Percentiles rank a stretch among this genome's conserved stretches.
phyloP scores from a whole-genome alignment of 441 rosid species.

The Metrosideros polymorpha region DNA sequence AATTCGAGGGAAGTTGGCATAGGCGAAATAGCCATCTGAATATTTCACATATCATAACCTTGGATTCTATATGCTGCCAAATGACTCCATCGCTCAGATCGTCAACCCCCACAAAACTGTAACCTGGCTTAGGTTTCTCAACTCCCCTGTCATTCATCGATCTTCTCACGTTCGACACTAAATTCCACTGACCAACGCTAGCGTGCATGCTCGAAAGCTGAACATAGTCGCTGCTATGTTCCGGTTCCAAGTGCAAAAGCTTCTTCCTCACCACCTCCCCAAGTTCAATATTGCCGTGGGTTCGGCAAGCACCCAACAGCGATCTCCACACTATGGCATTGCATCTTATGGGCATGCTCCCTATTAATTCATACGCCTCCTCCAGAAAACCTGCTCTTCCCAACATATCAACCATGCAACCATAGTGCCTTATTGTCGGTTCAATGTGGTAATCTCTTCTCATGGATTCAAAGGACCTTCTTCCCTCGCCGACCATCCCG shows the following conservation, averaged over 20 bases:
- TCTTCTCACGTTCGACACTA: slow-evolving; percentile 9
- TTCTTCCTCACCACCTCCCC: slow-evolving; percentile 14
- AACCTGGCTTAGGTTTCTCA: slow-evolving; percentile 24
- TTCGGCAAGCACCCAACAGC: slow-evolving; percentile 12
- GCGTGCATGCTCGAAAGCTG: slow-evolving; percentile 20
- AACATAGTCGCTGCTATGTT: slow-evolving; percentile 19
- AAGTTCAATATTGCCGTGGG: slow-evolving; percentile 16
- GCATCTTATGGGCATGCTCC: slow-evolving; percentile 8
- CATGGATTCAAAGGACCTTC: slow-evolving; percentile 14
- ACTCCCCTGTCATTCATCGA: slow-evolving; percentile 11
- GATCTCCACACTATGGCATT: slow-evolving; percentile 23
- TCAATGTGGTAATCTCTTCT: not conserved
- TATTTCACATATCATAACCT: not conserved
- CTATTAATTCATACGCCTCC: slow-evolving; percentile 17
- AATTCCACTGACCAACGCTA: slow-evolving; percentile 16
- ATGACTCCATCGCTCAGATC: not conserved
- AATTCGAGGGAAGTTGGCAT: not conserved
- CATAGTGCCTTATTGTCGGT: slow-evolving; percentile 17
- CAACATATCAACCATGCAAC: slow-evolving; percentile 20
- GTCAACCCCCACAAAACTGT: slow-evolving; percentile 6
- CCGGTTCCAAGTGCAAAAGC: slow-evolving; percentile 12
- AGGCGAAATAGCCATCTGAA: not conserved
- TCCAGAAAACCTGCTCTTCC: slow-evolving; percentile 20
- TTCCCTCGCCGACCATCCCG: slow-evolving; percentile 18
- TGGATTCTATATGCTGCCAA: not conserved